These are phyloP conservation scores for Shiraia bambusicola DNA, from an alignment of 2,329 filamentous ascomycete species.

Conservation along the genomic window DNA sequence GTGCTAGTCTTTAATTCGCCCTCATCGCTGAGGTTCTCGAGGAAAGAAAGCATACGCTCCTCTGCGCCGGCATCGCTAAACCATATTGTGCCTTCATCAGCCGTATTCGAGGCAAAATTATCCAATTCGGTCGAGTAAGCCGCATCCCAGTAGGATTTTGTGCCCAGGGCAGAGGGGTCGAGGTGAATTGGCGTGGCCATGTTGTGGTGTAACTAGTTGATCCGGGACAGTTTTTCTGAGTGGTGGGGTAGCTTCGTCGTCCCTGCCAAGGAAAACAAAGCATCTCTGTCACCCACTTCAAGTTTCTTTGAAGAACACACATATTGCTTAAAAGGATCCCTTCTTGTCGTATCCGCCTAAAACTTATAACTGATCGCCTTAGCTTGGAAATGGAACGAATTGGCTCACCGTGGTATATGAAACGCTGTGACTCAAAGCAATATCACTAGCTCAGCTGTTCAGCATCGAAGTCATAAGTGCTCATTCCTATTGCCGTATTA, in stretches of 20 bases:
- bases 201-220: neutral
- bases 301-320: too few species aligned
- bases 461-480: neutral
- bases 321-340: too few species aligned
- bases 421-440: too few species aligned
- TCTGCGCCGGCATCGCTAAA: slow-evolving; percentile 64
- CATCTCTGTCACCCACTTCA: too few species aligned
- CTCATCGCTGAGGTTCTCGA: slow-evolving; percentile 43
- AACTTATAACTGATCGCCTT: too few species aligned
- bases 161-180: slow-evolving; percentile 77
- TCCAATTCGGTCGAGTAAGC: slow-evolving; percentile 70
- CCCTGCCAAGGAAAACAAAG: too few species aligned
- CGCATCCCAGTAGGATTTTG: slow-evolving; percentile 66
- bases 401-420: too few species aligned
- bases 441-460: too few species aligned
- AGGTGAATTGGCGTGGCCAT: slow-evolving; percentile 50
- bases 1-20: slow-evolving; percentile 6
- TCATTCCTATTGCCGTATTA: neutral
- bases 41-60: slow-evolving; percentile 2
- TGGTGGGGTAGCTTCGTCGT: too few species aligned
- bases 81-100: slow-evolving; percentile 89
- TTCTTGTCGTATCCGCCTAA: too few species aligned
- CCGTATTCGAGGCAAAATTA: slow-evolving; percentile 70
- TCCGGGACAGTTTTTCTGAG: too few species aligned
- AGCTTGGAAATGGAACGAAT: too few species aligned